Base-by-base conservation (phyloP, 306 rosid genomes). In the Cucurbita moschata region DNA sequence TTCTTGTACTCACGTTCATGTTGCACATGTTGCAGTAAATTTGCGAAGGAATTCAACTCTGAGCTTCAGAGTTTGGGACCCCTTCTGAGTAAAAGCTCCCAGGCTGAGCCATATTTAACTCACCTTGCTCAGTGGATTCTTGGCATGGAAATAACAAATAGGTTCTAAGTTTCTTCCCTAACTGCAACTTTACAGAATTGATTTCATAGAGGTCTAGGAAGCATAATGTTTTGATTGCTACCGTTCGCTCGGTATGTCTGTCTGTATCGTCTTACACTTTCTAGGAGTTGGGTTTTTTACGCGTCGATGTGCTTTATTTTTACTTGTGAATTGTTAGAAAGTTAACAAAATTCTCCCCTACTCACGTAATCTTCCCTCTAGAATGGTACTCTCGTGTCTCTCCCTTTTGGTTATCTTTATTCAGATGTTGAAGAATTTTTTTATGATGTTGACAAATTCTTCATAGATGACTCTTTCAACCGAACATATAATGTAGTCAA, bases 41-140 rank as follows among this genome's bases (percentile, higher is more conserved):
- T 90, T 50, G 98, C 90, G 88, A 90, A 79, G 76, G 97, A 94
- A 66, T 94, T 94, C 62, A 82, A 90, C 75, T 59, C 86, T 4
- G 96, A 94, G 83, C 98, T 94, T 75, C 90, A 77, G 86, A 90
- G 86, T 71, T 86, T 94, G 9, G 97, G 96, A 81, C 86, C 96
- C 69, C 77, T 85, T 63, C 75, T 90, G 79, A 89, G 88, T 86
- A 87, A 83, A 73, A 89, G 86, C 76, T 90, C 96, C 56, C 94
- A 87, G 71, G 89, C 96, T 39, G 95, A 90, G 81, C 98, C 97
- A 54, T 85, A 94, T 81, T 78, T 94, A 78, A 82, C 86, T 40
- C 96, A 88, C 88, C 96, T 94, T 78, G 90, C 89, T 10, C 90
- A 87, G 84, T 88, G 90, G 82, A 77, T 93, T 78, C 85, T 90